Evolutionary conservation across 2,329 filamentous ascomycete genomes (phyloP), one percentile per base, ranked within the genome.

Genomic region (Aspergillus sergii): DNA sequence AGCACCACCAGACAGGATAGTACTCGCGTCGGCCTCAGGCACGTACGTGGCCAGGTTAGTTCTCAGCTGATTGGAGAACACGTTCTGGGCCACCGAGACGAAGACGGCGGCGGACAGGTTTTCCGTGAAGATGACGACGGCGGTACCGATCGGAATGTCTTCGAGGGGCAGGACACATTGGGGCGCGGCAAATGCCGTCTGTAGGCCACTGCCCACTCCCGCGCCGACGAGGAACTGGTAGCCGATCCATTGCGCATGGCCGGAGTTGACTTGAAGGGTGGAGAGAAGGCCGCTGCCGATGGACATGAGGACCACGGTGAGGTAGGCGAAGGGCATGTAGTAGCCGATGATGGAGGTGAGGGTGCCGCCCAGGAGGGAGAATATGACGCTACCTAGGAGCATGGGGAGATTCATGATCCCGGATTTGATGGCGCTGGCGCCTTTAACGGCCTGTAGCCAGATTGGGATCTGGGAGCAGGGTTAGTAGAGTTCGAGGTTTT

Each of bases 51-150:
- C 30, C 0, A 67, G 36, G 45, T 65, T 67, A 10, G 26, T 23
- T 26, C 16, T 19, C 19, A 68, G 59, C 61, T 62, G 62, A 26
- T 65, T 66, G 10, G 57, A 61, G 21, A 69, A 68, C 14, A 69
- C 61, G 39, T 63, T 69, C 53, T 65, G 64, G 4, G 59, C 64
- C 0, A 68, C 64, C 1, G 63, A 66, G 3, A 62, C 61, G 46
- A 67, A 50, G 8, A 63, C 43, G 1, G 63, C 63, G 4, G 46
- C 57, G 1, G 57, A 28, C 7, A 63, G 56, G 21, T 58, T 63
- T 45, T 67, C 57, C 0, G 53, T 32, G 28, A 66, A 67, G 39
- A 66, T 64, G 21, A 66, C 57, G 7, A 67, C 57, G 4, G 63
- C 57, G 0, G 61, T 59, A 2, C 59, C 61, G 16, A 66, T 46